Evolutionary conservation across 2,329 filamentous ascomycete species (phyloP).

Genomic region (Paraphoma sp.): DNA sequence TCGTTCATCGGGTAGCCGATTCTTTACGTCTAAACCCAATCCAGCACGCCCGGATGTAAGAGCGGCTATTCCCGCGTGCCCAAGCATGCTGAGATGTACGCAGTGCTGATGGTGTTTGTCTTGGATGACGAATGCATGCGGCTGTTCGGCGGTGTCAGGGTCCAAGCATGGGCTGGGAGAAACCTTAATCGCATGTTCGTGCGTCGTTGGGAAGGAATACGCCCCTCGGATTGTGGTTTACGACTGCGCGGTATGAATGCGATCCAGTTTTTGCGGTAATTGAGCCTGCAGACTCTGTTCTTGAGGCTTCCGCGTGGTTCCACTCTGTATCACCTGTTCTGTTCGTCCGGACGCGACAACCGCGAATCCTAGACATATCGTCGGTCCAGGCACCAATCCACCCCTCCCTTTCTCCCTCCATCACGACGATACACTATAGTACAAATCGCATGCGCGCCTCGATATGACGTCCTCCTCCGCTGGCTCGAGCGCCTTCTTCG

Average conservation of each 20-base stretch:
- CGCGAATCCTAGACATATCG: neutral
- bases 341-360: neutral
- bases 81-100: conserved; percentile 10
- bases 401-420: conserved; percentile 7
- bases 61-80: conserved; percentile 16
- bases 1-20: conserved; percentile 6
- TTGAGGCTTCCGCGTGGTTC: conserved; percentile 19
- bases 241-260: too few species aligned
- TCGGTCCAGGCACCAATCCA: conserved; percentile 11
- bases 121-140: conserved; percentile 12
- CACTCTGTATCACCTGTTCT: neutral
- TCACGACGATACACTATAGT: neutral
- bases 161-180: neutral
- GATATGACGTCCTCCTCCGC: conserved; percentile 66
- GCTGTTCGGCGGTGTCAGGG: conserved; percentile 1
- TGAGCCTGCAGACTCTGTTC: conserved; percentile 25
- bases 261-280: too few species aligned
- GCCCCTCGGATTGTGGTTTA: too few species aligned
- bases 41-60: conserved; percentile 11
- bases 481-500: conserved; percentile 80
- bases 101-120: conserved; percentile 2
- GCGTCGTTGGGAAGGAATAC: too few species aligned
- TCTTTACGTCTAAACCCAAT: conserved; percentile 10
- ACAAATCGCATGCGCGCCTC: conserved; percentile 27
- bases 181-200: neutral